Evolutionary conservation across 164 flowering plant species (phyloP), one percentile per base, ranked within the genome.

Genomic region (Vitis rupestris): DNA sequence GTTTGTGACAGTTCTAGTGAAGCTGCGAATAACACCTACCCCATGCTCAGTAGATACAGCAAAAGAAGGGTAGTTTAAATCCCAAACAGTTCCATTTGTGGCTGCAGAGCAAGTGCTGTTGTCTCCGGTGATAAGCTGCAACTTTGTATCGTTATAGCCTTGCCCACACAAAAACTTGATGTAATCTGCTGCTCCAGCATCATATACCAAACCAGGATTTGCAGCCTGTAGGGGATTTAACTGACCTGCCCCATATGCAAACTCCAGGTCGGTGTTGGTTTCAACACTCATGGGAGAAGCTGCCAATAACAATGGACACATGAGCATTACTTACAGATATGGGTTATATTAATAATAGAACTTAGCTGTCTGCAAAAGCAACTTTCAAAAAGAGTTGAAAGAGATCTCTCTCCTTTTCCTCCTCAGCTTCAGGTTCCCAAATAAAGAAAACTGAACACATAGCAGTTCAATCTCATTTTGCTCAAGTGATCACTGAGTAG

Each of bases 211-310:
- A 9, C 72, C 72, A 8, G 72, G 69, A 12, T 56, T 57, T 8
- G 19, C 2, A 14, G 72, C 76, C 23, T 57, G 57, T 13, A 74
- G 3, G 4, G 76, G 72, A 31, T 68, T 19, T 15, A 74, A 61
- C 4, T 74, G 76, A 0, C 76, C 72, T 12, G 69, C 50, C 4
- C 76, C 72, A 64, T 74, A 68, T 14, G 68, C 76, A 29, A 68
- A 74, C 15, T 74, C 76, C 0, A 59, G 59, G 14, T 74, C 68
- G 9, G 59, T 2, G 13, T 50, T 68, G 5, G 29, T 31, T 9
- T 27, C 10, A 50, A 63, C 30, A 68, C 61, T 49, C 56, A 71
- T 37, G 13, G 63, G 30, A 23, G 5, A n/a, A 50, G 74, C 69
- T 71, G 68, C 14, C 13, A 7, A 55, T 5, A 53, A 53, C 44